phyloP scores from a whole-genome alignment of 345 rosid species.

The Gossypium longicalyx region DNA sequence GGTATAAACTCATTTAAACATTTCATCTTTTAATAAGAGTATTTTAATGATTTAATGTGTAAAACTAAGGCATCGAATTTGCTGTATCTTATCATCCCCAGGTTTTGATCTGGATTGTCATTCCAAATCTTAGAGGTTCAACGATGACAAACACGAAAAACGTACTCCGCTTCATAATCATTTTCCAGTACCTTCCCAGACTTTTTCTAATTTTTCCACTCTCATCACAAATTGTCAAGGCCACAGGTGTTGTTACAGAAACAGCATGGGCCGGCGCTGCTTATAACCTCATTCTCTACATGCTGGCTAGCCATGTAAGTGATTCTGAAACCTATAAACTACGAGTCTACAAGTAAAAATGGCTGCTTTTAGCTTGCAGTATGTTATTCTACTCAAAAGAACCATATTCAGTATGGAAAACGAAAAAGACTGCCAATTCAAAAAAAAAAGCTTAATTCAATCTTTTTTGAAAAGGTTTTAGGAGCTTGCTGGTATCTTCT shows the following conservation, averaged over 20 bases:
- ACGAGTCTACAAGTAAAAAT: neutral
- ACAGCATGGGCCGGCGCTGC: constrained; percentile 98
- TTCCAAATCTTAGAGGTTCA: constrained; percentile 68
- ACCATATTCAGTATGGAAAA: too few species aligned
- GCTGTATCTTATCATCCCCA: constrained; percentile 29
- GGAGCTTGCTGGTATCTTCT: constrained; percentile 98
- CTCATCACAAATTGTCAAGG: constrained; percentile 69
- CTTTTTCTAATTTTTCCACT: constrained; percentile 71
- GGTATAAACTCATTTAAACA: constrained; percentile 27
- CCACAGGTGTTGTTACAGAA: constrained; percentile 83
- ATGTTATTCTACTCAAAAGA: too few species aligned
- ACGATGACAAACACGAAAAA: constrained; percentile 79
- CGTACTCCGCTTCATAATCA: constrained; percentile 74
- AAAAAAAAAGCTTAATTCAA: neutral
- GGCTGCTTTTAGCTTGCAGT: neutral
- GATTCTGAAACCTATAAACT: neutral
- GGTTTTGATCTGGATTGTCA: constrained; percentile 74
- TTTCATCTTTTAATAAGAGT: neutral
- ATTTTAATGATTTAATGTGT: neutral
- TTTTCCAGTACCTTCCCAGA: constrained; percentile 76
- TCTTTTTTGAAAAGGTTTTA: constrained; percentile 47
- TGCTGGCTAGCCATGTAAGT: constrained; percentile 98
- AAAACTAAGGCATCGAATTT: neutral
- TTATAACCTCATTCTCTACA: constrained; percentile 83
- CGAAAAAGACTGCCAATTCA: too few species aligned